Evolutionary conservation across 2,329 filamentous ascomycete genomes (phyloP).

Genomic region (Fusarium chuoi): DNA sequence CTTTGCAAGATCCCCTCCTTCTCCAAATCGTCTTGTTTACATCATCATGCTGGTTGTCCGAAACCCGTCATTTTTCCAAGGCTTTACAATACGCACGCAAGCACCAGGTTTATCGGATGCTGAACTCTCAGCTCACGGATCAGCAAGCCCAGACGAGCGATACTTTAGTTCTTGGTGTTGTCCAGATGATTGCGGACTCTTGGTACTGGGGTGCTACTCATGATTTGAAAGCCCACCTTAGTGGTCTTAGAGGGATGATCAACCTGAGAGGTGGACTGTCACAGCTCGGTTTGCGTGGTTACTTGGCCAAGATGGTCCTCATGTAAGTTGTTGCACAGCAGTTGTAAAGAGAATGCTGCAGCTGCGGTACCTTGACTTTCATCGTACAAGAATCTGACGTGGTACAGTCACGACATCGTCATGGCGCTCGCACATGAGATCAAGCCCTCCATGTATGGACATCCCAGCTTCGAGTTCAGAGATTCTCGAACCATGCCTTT

Average conservation of each 20-base stretch:
- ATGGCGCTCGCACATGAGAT: constrained; percentile 61
- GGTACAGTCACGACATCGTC: constrained; percentile 55
- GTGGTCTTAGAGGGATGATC: constrained; percentile 61
- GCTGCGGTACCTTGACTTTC: not conserved
- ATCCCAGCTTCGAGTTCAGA: constrained; percentile 54
- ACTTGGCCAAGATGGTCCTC: constrained; percentile 60
- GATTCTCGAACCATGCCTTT: constrained; percentile 53
- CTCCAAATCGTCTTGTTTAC: constrained; percentile 61
- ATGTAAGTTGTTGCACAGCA: constrained; percentile 50
- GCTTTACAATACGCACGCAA: constrained; percentile 56
- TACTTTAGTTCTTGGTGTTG: constrained; percentile 58
- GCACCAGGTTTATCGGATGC: constrained; percentile 54
- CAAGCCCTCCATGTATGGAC: constrained; percentile 54
- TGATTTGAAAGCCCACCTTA: constrained; percentile 58
- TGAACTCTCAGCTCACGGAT: constrained; percentile 59
- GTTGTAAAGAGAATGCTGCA: not conserved
- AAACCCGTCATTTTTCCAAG: constrained; percentile 59
- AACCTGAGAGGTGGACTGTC: constrained; percentile 57
- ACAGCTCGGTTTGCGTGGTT: constrained; percentile 57
- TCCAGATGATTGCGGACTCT: constrained; percentile 61
- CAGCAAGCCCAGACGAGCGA: constrained; percentile 53
- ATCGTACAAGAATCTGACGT: constrained; percentile 21
- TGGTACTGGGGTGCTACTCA: constrained; percentile 64
- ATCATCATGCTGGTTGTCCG: constrained; percentile 61
- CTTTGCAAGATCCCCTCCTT: constrained; percentile 61